These are phyloP conservation scores for Rostrohypoxylon terebratum DNA, from an alignment of 495 filamentous ascomycete genomes.

Conservation along the genomic window DNA sequence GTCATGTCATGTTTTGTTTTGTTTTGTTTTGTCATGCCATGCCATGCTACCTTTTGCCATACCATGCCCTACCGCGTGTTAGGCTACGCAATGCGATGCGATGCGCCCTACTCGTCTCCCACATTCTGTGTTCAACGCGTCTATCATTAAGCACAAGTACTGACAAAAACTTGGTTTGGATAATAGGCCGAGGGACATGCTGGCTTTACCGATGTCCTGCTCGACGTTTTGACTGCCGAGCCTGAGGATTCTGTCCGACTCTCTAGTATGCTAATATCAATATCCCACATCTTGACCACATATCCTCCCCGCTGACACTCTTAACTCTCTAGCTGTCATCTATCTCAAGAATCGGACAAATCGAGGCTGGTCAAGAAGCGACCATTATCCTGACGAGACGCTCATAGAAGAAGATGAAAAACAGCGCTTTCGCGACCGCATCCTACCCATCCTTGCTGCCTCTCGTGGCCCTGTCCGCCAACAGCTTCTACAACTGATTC, in stretches of 20 bases:
- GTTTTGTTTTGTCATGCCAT: conserved; percentile 20
- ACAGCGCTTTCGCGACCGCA: conserved; percentile 81
- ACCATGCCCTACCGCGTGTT: conserved; percentile 13
- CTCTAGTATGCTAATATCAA: conserved; percentile 73
- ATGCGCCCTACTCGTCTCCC: conserved; percentile 25
- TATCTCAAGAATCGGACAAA: conserved; percentile 97
- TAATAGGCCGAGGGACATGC: conserved; percentile 87
- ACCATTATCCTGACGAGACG: conserved; percentile 73
- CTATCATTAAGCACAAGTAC: conserved; percentile 31
- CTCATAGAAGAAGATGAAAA: conserved; percentile 90
- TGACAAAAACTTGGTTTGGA: conserved; percentile 24
- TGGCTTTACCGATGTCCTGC: conserved; percentile 88
- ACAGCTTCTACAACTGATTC: conserved; percentile 91
- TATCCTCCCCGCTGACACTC: conserved; percentile 31
- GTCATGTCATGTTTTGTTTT: conserved; percentile 19
- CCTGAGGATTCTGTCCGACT: conserved; percentile 84
- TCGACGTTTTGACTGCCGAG: conserved; percentile 90
- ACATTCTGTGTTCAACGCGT: conserved; percentile 33
- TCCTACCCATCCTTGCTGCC: conserved; percentile 87
- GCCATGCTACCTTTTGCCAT: conserved; percentile 20
- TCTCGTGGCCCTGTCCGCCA: conserved; percentile 83
- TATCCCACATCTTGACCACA: neutral
- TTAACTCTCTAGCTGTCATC: conserved; percentile 76
- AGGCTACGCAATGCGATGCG: conserved; percentile 40
- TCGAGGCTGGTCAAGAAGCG: conserved; percentile 84